Evolutionary conservation across 2,329 filamentous ascomycete genomes (phyloP).

Genomic region (Cyphellophora europaea): DNA sequence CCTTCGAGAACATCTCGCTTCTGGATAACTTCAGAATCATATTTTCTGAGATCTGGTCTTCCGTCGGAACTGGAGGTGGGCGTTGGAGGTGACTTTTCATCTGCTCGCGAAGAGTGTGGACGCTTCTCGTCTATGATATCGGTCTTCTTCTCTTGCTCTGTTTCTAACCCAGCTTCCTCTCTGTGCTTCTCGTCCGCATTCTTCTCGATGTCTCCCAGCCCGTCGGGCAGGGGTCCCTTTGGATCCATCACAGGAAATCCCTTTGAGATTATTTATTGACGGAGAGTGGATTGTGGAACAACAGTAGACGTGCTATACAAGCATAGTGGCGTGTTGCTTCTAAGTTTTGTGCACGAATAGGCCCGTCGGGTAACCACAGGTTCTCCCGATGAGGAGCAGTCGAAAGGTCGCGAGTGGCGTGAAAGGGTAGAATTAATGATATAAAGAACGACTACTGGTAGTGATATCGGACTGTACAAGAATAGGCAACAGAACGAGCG

Average conservation of each 20-base stretch:
- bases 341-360: neutral
- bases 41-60: slow-evolving; percentile 14
- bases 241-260: slow-evolving; percentile 19
- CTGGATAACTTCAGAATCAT: slow-evolving; percentile 19
- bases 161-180: slow-evolving; percentile 11
- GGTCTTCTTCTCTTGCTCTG: slow-evolving; percentile 12
- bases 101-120: slow-evolving; percentile 6
- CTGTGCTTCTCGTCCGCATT: slow-evolving; percentile 16
- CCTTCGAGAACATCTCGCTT: slow-evolving; percentile 27
- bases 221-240: slow-evolving; percentile 11
- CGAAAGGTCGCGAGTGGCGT: no score
- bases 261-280: neutral
- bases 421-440: no score
- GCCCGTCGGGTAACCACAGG: no score
- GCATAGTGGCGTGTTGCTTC: neutral
- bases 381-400: no score
- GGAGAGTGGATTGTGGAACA: neutral
- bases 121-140: slow-evolving; percentile 6
- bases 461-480: no score
- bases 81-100: slow-evolving; percentile 8
- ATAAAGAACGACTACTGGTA: no score
- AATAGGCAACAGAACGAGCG: no score
- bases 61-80: slow-evolving; percentile 11
- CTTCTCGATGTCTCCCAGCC: slow-evolving; percentile 12
- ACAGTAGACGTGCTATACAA: neutral